A percentile compares a stretch with the other conserved stretches of the same genome.
Evolutionary conservation across 2,329 filamentous ascomycete species (phyloP).

Genomic region (Diaporthe amygdali): DNA sequence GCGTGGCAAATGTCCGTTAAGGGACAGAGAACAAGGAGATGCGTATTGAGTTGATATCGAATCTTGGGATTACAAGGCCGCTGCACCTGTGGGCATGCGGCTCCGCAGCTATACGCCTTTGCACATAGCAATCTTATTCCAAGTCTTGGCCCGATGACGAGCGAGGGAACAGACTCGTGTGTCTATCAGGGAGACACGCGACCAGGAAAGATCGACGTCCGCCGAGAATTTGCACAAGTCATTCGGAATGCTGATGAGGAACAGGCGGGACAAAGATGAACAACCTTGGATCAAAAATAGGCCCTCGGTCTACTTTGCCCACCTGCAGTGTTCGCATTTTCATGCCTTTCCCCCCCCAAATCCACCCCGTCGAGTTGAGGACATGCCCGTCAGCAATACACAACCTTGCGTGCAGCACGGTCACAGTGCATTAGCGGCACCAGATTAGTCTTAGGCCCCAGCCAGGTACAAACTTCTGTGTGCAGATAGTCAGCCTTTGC

Average conservation of each 20-base stretch:
- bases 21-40: too few relatives aligned
- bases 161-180: neutral
- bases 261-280: neutral
- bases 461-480: too few relatives aligned
- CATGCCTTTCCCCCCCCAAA: too few relatives aligned
- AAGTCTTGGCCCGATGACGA: slow-evolving; percentile 3
- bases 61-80: too few relatives aligned
- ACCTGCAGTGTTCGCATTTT: too few relatives aligned
- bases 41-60: too few relatives aligned
- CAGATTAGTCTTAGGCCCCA: neutral
- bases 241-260: neutral
- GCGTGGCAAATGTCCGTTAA: too few relatives aligned
- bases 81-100: neutral
- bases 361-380: neutral
- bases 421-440: neutral
- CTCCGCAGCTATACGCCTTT: neutral
- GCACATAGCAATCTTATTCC: neutral
- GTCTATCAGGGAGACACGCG: neutral
- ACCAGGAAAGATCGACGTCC: neutral
- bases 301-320: neutral
- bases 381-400: neutral
- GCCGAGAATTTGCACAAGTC: neutral
- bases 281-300: neutral
- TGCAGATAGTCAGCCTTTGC: neutral
- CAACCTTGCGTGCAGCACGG: neutral